phyloP scores from a whole-genome alignment of 306 rosid species.

The Glycine soja region DNA sequence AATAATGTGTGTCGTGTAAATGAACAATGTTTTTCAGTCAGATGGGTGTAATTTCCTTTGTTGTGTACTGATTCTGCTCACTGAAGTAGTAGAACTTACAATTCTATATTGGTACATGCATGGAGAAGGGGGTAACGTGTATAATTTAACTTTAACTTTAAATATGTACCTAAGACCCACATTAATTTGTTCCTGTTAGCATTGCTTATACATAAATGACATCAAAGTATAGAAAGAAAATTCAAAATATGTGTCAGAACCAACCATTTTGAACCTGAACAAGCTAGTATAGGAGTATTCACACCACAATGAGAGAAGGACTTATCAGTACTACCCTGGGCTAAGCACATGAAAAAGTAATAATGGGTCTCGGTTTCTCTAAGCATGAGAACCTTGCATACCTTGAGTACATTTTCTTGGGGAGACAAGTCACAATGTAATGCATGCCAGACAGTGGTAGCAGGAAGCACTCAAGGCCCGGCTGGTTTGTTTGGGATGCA shows the following conservation, averaged over 20 bases:
- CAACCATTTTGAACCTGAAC: background rate
- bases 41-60: constrained; percentile 3
- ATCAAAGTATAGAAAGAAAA: background rate
- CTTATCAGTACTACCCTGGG: background rate
- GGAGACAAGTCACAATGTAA: constrained; percentile 30
- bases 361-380: background rate
- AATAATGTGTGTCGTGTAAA: constrained; percentile 37
- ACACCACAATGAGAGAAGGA: background rate
- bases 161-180: background rate
- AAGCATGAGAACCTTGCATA: constrained; percentile 13
- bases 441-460: constrained; percentile 54
- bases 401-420: background rate
- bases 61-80: background rate
- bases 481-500: constrained; percentile 36
- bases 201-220: background rate
- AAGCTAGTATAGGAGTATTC: background rate
- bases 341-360: constrained; percentile 11
- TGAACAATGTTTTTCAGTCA: constrained; percentile 7
- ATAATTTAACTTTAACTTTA: background rate
- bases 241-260: background rate
- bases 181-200: background rate
- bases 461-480: constrained; percentile 50
- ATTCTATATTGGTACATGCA: constrained; percentile 7
- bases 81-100: background rate
- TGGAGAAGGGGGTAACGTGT: background rate